Evolutionary conservation across 805 yeast genomes (phyloP).

Genomic region (Yarrowia sp.): DNA sequence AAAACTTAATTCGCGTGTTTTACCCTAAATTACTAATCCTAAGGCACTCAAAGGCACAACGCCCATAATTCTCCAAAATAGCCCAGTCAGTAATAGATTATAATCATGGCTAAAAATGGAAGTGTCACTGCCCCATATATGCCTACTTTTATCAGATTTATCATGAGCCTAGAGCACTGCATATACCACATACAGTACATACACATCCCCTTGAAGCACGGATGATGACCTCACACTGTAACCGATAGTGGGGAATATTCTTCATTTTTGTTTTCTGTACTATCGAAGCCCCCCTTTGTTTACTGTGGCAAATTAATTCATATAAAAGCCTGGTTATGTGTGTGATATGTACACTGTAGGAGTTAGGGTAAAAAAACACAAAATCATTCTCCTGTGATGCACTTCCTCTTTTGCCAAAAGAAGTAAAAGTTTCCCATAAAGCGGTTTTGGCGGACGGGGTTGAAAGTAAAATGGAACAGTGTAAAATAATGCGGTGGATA

Average conservation of each 20-base stretch:
- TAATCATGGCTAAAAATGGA: no score
- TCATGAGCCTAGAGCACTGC: neutral
- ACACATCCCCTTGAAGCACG: neutral
- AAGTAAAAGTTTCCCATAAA: conserved; percentile 2
- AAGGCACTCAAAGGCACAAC: neutral
- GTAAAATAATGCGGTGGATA: no score
- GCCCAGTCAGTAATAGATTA: no score
- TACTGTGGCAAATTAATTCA: conserved; percentile 6
- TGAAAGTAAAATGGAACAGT: no score
- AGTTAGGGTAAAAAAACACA: neutral
- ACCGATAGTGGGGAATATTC: neutral
- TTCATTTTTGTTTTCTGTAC: neutral
- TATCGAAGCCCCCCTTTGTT: neutral
- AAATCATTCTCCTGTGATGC: neutral
- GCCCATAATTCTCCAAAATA: neutral
- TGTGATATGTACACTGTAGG: neutral
- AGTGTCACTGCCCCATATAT: neutral
- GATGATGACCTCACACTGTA: neutral
- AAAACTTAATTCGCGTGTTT: neutral
- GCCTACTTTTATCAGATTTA: neutral
- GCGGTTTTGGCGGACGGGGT: conserved; percentile 7
- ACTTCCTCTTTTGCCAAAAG: conserved; percentile 22
- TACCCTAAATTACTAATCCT: neutral
- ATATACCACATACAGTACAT: no score
- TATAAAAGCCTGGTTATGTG: neutral